Evolutionary conservation across 2,329 filamentous ascomycete species (phyloP).

Genomic region (Nothophaeocryptopus gaeumannii): DNA sequence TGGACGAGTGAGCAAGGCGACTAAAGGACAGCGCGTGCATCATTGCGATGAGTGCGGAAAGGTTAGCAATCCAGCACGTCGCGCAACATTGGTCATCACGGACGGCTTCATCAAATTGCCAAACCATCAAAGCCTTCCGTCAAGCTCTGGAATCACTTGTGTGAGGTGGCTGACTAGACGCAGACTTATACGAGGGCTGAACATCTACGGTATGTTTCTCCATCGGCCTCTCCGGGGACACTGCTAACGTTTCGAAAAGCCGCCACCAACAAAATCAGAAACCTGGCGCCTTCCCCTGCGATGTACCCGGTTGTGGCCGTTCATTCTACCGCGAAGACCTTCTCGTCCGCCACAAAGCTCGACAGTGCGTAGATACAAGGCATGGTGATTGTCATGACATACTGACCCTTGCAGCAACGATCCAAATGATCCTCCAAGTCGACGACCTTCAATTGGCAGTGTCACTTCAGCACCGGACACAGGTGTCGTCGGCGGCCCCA

Average conservation of each 20-base stretch:
- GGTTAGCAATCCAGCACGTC: constrained; percentile 26
- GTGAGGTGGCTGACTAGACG: neutral
- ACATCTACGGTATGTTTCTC: constrained; percentile 40
- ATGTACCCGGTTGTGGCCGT: constrained; percentile 41
- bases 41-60: constrained; percentile 47
- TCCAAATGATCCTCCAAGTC: constrained; percentile 21
- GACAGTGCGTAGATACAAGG: constrained; percentile 40
- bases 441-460: constrained; percentile 18
- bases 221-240: neutral
- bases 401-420: constrained; percentile 21
- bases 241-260: constrained; percentile 27
- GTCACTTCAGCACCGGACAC: constrained; percentile 17
- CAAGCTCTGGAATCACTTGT: no score
- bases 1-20: constrained; percentile 48
- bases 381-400: neutral
- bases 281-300: constrained; percentile 41
- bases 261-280: constrained; percentile 49
- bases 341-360: constrained; percentile 43
- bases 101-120: neutral
- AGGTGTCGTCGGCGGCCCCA: neutral
- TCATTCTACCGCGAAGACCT: constrained; percentile 47
- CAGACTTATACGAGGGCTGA: constrained; percentile 49
- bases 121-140: neutral
- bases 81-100: no score
- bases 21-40: constrained; percentile 47